These are phyloP conservation scores for Podila epicladia DNA, from an alignment of 192 early-diverging fungal species.

Conservation along the genomic window DNA sequence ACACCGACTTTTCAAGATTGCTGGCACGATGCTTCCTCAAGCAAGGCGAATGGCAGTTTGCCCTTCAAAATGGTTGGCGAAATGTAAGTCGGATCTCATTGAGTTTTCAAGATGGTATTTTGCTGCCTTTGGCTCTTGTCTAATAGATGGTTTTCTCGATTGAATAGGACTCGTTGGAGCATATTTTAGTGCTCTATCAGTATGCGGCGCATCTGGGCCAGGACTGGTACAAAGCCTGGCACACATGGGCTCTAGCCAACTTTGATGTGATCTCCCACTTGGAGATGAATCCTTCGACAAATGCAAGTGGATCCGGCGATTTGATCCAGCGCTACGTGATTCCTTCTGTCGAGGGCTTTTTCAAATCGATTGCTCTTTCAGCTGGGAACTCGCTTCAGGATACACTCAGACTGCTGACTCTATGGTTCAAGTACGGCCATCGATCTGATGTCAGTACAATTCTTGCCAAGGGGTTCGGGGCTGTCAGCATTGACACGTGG, in stretches of 20 bases:
- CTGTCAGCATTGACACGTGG: conserved; percentile 92
- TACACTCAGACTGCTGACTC: conserved; percentile 89
- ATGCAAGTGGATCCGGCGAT: conserved; percentile 3
- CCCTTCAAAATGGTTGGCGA: conserved; percentile 55
- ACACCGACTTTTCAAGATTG: conserved; percentile 47
- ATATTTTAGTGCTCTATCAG: conserved; percentile 81
- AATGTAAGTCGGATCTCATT: conserved; percentile 24
- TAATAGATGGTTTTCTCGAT: neutral
- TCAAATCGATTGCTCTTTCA: conserved; percentile 91
- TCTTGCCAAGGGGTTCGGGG: conserved; percentile 81
- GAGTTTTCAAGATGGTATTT: neutral
- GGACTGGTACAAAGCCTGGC: conserved; percentile 98
- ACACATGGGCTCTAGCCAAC: conserved; percentile 92
- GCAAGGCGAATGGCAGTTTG: conserved; percentile 93
- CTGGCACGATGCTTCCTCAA: conserved; percentile 90
- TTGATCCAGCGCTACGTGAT: conserved; percentile 74
- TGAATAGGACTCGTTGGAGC: conserved; percentile 60
- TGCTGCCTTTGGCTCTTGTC: neutral
- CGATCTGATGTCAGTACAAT: conserved; percentile 84
- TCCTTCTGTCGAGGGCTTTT: conserved; percentile 92
- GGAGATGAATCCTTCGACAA: conserved; percentile 53
- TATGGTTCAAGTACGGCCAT: conserved; percentile 97
- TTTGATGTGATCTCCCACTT: conserved; percentile 85
- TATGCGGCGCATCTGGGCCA: conserved; percentile 88
- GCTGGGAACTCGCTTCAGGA: conserved; percentile 90